Conservation (phyloP, 768 basidiomycete species). For the Suillus lakei region DNA sequence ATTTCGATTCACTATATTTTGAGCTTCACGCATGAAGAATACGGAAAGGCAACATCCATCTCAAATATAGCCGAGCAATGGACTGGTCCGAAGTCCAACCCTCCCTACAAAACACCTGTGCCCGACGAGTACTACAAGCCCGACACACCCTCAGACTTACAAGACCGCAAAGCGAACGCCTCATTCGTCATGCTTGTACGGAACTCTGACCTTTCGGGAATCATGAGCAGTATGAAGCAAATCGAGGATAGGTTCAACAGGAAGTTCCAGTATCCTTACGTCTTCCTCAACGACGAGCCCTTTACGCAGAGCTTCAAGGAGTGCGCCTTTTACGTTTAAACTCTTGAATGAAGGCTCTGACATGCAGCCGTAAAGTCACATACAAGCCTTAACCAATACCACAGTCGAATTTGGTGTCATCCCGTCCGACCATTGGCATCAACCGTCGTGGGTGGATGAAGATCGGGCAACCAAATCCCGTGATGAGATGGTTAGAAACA, state of each 20-base stretch:
- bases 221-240: conserved; percentile 68
- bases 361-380: conserved; percentile 27
- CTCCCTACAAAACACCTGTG: conserved; percentile 63
- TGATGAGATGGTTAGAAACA: conserved; percentile 63
- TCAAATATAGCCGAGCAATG: conserved; percentile 33
- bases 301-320: conserved; percentile 79
- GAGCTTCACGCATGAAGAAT: conserved; percentile 47
- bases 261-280: conserved; percentile 81
- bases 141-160: conserved; percentile 38
- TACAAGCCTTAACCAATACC: conserved; percentile 33
- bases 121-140: conserved; percentile 61
- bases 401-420: conserved; percentile 64
- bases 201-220: conserved; percentile 64
- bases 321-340: conserved; percentile 36
- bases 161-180: conserved; percentile 76
- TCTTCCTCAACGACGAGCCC: conserved; percentile 85
- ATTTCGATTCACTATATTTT: conserved; percentile 47
- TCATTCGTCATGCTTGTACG: conserved; percentile 81
- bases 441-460: conserved; percentile 82
- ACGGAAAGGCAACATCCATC: conserved; percentile 47
- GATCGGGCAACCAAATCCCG: conserved; percentile 58
- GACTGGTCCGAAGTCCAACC: conserved; percentile 25
- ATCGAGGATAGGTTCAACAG: conserved; percentile 90
- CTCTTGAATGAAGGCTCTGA: conserved; percentile 17
- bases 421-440: conserved; percentile 72